Percentiles rank a stretch among this genome's conserved stretches.
Conservation (phyloP, 2,329 filamentous ascomycete species). For the Zasmidium citrigriseum region DNA sequence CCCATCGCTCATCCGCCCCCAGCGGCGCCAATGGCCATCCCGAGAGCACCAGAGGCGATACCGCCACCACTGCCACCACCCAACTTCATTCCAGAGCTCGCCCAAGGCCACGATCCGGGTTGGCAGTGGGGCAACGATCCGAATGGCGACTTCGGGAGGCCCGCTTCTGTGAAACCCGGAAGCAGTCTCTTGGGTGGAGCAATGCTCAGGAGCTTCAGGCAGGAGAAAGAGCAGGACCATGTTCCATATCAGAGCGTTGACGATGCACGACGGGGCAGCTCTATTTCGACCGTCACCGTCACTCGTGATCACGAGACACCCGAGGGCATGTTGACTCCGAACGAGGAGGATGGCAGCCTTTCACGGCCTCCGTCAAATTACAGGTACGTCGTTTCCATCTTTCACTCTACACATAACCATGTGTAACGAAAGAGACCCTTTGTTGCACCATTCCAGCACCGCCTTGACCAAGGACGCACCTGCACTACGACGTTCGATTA, state of each 20-base stretch:
- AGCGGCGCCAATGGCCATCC: conserved; percentile 64
- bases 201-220: conserved; percentile 16
- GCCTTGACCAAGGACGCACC: not conserved
- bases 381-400: conserved; percentile 38
- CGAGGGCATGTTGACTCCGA: conserved; percentile 27
- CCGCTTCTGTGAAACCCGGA: conserved; percentile 49
- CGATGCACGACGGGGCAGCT: conserved; percentile 41
- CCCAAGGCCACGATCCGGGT: conserved; percentile 59
- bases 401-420: not conserved
- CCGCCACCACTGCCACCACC: conserved; percentile 68
- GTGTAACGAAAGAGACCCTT: not conserved
- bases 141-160: conserved; percentile 49
- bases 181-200: conserved; percentile 47
- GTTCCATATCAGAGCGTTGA: conserved; percentile 26
- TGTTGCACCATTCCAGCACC: not conserved
- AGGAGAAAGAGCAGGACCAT: conserved; percentile 30
- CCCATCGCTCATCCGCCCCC: conserved; percentile 36
- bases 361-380: conserved; percentile 42
- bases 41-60: conserved; percentile 53
- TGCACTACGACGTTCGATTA: not conserved
- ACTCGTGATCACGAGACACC: conserved; percentile 29
- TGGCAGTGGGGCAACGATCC: conserved; percentile 64
- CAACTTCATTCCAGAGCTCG: conserved; percentile 57
- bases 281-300: conserved; percentile 38
- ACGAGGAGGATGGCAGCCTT: conserved; percentile 30